Percentiles rank a stretch among this genome's conserved stretches.
These are phyloP conservation scores for Fistulifera solaris DNA, from an alignment of 108 stramenopile genomes.

Conservation along the genomic window DNA sequence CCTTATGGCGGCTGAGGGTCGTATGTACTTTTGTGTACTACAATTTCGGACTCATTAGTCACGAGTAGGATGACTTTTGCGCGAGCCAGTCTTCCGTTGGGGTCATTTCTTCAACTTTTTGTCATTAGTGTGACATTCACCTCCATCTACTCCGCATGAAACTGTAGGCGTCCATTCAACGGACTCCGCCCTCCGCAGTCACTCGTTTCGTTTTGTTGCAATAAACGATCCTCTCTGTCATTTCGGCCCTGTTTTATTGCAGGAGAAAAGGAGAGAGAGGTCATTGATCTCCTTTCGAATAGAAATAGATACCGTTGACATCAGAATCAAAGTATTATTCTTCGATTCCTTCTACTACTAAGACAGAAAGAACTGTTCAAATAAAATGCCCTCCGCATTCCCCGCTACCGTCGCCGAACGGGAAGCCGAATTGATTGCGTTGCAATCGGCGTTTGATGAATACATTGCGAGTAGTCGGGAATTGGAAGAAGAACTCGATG, in stretches of 20 bases:
- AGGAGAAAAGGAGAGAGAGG: too few species aligned
- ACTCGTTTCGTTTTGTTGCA: neutral
- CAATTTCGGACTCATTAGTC: too few species aligned
- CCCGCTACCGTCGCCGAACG: slow-evolving; percentile 56
- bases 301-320: neutral
- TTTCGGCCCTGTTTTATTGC: neutral
- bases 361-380: too few species aligned
- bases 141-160: neutral
- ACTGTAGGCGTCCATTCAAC: neutral
- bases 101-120: neutral
- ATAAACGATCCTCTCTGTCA: neutral
- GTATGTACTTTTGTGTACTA: neutral
- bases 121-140: neutral
- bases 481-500: slow-evolving; percentile 84
- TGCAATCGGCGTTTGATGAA: slow-evolving; percentile 86
- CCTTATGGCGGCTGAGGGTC: neutral
- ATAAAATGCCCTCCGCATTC: slow-evolving; percentile 8
- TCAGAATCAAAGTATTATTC: too few species aligned
- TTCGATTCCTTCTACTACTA: too few species aligned
- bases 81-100: too few species aligned
- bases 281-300: neutral
- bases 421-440: slow-evolving; percentile 75
- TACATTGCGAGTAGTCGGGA: slow-evolving; percentile 78
- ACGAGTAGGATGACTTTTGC: too few species aligned
- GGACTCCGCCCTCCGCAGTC: neutral